Evolutionary conservation across 225 moss, liverwort and hornwort species (phyloP).

Genomic region (Lunularia cruciata): DNA sequence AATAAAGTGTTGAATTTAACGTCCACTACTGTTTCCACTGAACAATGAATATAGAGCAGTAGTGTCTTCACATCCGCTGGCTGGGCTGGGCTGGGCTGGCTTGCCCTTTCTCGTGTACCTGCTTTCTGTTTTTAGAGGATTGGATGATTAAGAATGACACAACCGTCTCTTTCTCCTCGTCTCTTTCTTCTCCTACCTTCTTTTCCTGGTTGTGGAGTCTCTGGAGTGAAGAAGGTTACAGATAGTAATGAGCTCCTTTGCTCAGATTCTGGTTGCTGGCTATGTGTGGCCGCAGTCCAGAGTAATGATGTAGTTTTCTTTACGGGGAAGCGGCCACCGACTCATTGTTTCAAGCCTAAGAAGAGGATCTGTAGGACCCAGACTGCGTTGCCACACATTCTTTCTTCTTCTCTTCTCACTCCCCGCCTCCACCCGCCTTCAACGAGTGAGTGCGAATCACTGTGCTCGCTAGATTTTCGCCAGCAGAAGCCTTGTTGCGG

Average conservation of each 20-base stretch:
- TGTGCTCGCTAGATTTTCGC: neutral
- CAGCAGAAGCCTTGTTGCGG: neutral
- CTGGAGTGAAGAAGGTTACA: no score
- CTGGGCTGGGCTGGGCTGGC: neutral
- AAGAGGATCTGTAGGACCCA: neutral
- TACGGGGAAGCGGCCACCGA: no score
- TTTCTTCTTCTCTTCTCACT: neutral
- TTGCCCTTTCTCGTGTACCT: neutral
- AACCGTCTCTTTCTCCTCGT: neutral
- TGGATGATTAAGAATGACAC: neutral
- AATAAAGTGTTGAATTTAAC: no score
- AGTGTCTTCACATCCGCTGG: no score
- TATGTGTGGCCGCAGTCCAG: neutral
- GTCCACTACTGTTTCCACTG: no score
- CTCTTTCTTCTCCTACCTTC: neutral
- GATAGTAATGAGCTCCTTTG: no score
- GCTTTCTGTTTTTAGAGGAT: slow-evolving; percentile 7
- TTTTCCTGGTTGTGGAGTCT: no score
- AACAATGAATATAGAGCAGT: no score
- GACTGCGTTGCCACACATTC: neutral
- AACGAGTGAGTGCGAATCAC: neutral
- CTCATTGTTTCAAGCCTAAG: neutral
- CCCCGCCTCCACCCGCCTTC: no score
- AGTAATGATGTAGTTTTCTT: neutral
- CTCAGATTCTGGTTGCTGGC: neutral